Conservation (phyloP, 192 early-diverging fungal species). For the Phycomyces nitens region DNA sequence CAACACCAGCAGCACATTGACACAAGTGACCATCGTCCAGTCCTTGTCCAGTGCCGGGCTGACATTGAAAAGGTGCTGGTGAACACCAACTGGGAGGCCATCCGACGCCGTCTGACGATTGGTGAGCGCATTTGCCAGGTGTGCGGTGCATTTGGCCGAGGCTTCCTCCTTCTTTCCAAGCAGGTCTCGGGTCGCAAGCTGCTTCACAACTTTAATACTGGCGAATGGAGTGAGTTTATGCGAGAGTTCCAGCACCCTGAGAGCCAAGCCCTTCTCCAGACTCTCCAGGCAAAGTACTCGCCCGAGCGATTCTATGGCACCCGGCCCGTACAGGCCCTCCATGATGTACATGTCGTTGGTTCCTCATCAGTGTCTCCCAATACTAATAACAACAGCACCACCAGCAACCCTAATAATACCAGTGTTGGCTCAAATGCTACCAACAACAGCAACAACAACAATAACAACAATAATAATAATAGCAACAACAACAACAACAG, state of each 20-base stretch:
- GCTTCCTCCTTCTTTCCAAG: conserved; percentile 27
- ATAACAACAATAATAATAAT: no score
- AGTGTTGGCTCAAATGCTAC: no score
- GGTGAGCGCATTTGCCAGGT: conserved; percentile 37
- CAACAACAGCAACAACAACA: no score
- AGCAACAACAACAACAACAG: no score
- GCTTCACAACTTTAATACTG: conserved; percentile 34
- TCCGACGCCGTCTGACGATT: conserved; percentile 37
- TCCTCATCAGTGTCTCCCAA: no score
- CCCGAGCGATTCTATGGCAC: conserved; percentile 19
- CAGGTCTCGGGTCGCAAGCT: conserved; percentile 37
- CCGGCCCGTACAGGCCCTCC: neutral
- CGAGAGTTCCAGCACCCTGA: conserved; percentile 27
- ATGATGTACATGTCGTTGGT: neutral
- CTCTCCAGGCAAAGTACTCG: conserved; percentile 21
- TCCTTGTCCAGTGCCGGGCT: conserved; percentile 30
- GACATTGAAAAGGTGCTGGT: conserved; percentile 31
- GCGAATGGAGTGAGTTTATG: conserved; percentile 33
- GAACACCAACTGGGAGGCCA: conserved; percentile 39
- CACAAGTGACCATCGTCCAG: conserved; percentile 10
- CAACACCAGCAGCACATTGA: conserved; percentile 10
- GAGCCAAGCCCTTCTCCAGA: conserved; percentile 17
- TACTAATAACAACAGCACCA: no score
- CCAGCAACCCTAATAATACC: no score
- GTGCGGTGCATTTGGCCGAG: conserved; percentile 23